Percentiles rank a stretch among this genome's conserved stretches.
These are phyloP conservation scores for Boletus barrowsii DNA, from an alignment of 768 basidiomycete species.

Conservation along the genomic window DNA sequence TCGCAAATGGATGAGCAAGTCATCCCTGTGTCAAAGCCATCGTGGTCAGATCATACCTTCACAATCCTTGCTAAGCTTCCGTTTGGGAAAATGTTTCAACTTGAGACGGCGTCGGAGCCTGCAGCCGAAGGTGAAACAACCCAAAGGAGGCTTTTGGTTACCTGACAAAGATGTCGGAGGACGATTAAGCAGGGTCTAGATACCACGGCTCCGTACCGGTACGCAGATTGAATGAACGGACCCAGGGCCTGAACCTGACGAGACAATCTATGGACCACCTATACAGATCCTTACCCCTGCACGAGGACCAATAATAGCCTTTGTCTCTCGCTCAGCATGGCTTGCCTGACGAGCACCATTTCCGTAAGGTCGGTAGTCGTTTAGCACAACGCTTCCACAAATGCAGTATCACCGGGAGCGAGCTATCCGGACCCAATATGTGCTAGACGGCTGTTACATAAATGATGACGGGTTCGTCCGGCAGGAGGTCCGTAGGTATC, in stretches of 20 bases:
- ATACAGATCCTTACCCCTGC: slow-evolving; percentile 26
- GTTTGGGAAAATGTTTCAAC: slow-evolving; percentile 29
- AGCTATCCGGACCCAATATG: slow-evolving; percentile 24
- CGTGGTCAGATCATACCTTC: slow-evolving; percentile 21
- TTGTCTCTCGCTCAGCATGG: slow-evolving; percentile 33
- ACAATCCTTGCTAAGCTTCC: slow-evolving; percentile 26
- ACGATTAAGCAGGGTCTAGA: slow-evolving; percentile 16
- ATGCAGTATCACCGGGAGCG: slow-evolving; percentile 37
- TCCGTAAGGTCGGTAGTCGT: slow-evolving; percentile 33
- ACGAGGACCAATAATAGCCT: slow-evolving; percentile 34
- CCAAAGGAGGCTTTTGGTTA: slow-evolving; percentile 18
- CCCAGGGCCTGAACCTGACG: slow-evolving; percentile 29
- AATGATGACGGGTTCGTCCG: slow-evolving; percentile 27
- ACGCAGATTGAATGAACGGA: neutral
- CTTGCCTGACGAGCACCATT: slow-evolving; percentile 35
- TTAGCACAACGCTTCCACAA: slow-evolving; percentile 39
- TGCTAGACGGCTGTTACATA: slow-evolving; percentile 27
- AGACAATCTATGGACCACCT: slow-evolving; percentile 14
- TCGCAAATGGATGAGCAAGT: too few species aligned
- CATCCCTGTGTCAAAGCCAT: neutral
- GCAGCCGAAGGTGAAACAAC: slow-evolving; percentile 35
- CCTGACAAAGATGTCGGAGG: neutral
- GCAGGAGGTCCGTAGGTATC: slow-evolving; percentile 18
- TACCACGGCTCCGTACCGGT: slow-evolving; percentile 34
- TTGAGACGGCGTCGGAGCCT: slow-evolving; percentile 33